Percentiles rank a stretch among this genome's conserved stretches.
These are phyloP conservation scores for Candida alai DNA, from an alignment of 805 yeast species.

Conservation along the genomic window DNA sequence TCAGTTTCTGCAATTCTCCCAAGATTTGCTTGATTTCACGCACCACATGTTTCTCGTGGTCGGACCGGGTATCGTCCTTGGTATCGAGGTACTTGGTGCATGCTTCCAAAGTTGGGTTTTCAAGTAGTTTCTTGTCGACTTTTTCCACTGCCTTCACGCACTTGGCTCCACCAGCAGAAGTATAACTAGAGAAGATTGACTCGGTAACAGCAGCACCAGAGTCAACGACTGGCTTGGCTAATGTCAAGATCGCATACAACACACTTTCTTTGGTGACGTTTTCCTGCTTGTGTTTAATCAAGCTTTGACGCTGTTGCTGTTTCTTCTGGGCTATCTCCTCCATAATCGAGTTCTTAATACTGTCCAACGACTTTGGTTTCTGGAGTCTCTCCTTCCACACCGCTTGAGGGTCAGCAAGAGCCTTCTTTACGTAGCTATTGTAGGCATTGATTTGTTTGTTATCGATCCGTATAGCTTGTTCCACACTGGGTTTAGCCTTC, in stretches of 20 bases:
- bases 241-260: slow-evolving; percentile 40
- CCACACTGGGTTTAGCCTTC: slow-evolving; percentile 71
- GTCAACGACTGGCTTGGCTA: slow-evolving; percentile 17
- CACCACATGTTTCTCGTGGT: slow-evolving; percentile 29
- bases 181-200: slow-evolving; percentile 32
- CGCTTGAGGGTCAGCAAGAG: slow-evolving; percentile 51
- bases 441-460: slow-evolving; percentile 67
- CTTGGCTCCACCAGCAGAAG: slow-evolving; percentile 28
- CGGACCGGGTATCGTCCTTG: slow-evolving; percentile 29
- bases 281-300: slow-evolving; percentile 41
- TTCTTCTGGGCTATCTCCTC: slow-evolving; percentile 19
- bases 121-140: slow-evolving; percentile 26
- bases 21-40: slow-evolving; percentile 32
- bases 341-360: slow-evolving; percentile 16
- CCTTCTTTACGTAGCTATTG: slow-evolving; percentile 67
- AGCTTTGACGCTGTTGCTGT: slow-evolving; percentile 38
- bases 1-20: slow-evolving; percentile 32
- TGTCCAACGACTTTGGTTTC: slow-evolving; percentile 36
- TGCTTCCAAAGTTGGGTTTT: slow-evolving; percentile 9
- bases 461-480: slow-evolving; percentile 65
- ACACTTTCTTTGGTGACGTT: slow-evolving; percentile 44
- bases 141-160: slow-evolving; percentile 30
- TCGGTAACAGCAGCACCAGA: slow-evolving; percentile 14
- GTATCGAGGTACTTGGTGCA: slow-evolving; percentile 10
- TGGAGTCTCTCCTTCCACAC: slow-evolving; percentile 50